A percentile compares a stretch with the other conserved stretches of the same genome.
These are phyloP conservation scores for Beta corolliflora DNA, from an alignment of 179 eudicot species.

Conservation along the genomic window DNA sequence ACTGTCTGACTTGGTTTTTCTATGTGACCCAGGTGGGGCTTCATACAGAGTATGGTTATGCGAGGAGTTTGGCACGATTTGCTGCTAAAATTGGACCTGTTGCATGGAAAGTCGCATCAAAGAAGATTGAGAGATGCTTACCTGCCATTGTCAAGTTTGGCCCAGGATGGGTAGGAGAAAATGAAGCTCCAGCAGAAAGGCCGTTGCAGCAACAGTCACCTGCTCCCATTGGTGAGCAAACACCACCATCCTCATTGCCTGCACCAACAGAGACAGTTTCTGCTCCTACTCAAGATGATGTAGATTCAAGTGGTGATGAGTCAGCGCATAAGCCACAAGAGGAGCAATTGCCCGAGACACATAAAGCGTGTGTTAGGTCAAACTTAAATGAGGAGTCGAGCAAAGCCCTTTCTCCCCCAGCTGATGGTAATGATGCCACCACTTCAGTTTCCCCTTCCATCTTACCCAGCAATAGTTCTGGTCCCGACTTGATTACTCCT, in stretches of 20 bases:
- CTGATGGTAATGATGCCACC: background rate
- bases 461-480: slow-evolving; percentile 22
- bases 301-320: slow-evolving; percentile 22
- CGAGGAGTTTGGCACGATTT: slow-evolving; percentile 88
- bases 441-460: slow-evolving; percentile 15
- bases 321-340: slow-evolving; percentile 23
- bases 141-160: slow-evolving; percentile 68
- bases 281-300: slow-evolving; percentile 13
- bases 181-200: slow-evolving; percentile 38
- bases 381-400: slow-evolving; percentile 16
- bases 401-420: slow-evolving; percentile 8
- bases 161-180: slow-evolving; percentile 86
- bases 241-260: slow-evolving; percentile 20
- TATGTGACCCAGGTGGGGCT: slow-evolving; percentile 67
- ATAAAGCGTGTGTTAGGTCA: slow-evolving; percentile 18
- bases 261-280: slow-evolving; percentile 21
- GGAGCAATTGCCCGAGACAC: slow-evolving; percentile 16
- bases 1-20: slow-evolving; percentile 3
- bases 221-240: slow-evolving; percentile 24
- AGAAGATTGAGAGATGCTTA: slow-evolving; percentile 61
- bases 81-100: slow-evolving; percentile 90
- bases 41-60: slow-evolving; percentile 72
- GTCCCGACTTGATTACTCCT: slow-evolving; percentile 18
- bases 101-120: slow-evolving; percentile 80
- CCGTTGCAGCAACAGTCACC: slow-evolving; percentile 31